phyloP scores from a whole-genome alignment of 139 green algal species.

The Dunaliella primolecta region DNA sequence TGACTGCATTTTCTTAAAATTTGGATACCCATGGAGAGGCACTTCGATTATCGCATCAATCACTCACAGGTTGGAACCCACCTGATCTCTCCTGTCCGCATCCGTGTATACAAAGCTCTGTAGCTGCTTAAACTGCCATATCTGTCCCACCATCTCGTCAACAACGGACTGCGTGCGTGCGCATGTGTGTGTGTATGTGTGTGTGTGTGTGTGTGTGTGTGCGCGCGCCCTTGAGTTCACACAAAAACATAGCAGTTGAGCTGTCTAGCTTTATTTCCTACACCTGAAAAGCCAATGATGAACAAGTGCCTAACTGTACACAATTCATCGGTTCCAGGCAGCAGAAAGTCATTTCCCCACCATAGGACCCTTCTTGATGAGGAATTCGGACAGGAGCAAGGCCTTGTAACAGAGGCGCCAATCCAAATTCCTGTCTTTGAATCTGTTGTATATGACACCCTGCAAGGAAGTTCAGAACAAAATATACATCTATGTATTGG shows the following conservation, averaged over 20 bases:
- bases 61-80: too few relatives aligned
- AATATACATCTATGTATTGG: too few relatives aligned
- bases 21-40: too few relatives aligned
- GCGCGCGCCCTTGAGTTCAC: background rate
- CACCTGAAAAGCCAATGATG: background rate
- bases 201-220: background rate
- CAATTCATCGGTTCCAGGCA: background rate
- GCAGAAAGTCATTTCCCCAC: conserved; percentile 21
- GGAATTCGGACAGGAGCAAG: conserved; percentile 84
- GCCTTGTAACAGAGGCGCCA: conserved; percentile 93
- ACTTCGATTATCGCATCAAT: too few relatives aligned
- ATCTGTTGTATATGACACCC: conserved; percentile 63
- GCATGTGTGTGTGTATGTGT: background rate
- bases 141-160: conserved; percentile 57
- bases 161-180: conserved; percentile 47
- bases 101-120: conserved; percentile 87
- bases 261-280: background rate
- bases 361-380: conserved; percentile 81
- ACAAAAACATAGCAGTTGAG: background rate
- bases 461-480: too few relatives aligned
- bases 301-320: background rate
- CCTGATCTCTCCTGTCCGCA: conserved; percentile 64
- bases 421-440: conserved; percentile 75
- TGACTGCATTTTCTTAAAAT: too few relatives aligned
- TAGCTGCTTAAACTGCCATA: conserved; percentile 61